Conservation (phyloP, 139 green algal genomes). For the Coccomyxa sp. region DNA sequence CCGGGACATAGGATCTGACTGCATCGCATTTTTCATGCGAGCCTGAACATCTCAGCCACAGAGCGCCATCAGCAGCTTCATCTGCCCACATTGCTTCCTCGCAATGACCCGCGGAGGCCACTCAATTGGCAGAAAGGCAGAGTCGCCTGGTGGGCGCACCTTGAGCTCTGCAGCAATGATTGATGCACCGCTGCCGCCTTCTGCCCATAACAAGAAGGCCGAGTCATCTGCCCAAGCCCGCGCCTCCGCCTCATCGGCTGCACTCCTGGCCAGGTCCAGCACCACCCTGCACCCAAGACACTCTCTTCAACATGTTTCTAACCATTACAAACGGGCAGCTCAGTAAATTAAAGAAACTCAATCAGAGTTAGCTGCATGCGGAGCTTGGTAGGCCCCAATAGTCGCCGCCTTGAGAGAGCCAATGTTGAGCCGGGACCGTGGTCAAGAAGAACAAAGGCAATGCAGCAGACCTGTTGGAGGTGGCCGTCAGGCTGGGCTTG, state of each 20-base stretch:
- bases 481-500: background rate
- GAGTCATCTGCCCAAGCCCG: slow-evolving; percentile 35
- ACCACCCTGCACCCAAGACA: background rate
- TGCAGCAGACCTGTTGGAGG: too few species aligned
- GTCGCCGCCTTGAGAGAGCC: too few species aligned
- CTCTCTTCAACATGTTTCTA: too few species aligned
- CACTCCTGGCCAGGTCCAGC: background rate
- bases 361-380: too few species aligned
- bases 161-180: slow-evolving; percentile 65
- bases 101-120: background rate
- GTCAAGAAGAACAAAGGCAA: too few species aligned
- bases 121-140: background rate
- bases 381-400: too few species aligned
- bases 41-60: background rate
- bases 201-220: slow-evolving; percentile 69
- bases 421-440: background rate
- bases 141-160: background rate
- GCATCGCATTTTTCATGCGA: background rate
- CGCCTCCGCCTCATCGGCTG: background rate
- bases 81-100: background rate
- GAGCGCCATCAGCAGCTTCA: background rate
- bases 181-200: slow-evolving; percentile 45
- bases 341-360: too few species aligned
- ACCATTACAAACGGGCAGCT: too few species aligned
- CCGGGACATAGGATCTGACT: background rate